Base-by-base conservation (phyloP, 2,329 filamentous ascomycete species). In the Aspergillus japonicus region DNA sequence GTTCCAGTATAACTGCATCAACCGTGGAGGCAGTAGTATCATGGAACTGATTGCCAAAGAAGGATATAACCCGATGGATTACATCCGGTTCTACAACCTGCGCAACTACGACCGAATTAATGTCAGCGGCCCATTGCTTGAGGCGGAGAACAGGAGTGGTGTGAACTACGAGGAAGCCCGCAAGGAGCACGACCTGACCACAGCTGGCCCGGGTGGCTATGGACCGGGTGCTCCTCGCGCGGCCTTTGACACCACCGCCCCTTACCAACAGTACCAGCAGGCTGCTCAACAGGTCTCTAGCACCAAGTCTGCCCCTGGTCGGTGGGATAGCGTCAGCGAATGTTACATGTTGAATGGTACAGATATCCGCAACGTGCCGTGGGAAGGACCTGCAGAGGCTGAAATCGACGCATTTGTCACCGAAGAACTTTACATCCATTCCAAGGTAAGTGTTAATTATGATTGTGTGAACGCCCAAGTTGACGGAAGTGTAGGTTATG, bases 1-100 rank as follows among this genome's bases (percentile, higher is more conserved):
- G 73, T 98, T 96, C 73, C 95, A 98, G 74, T 99, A 95, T 81
- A 96, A 96, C 77, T 96, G 92, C 0, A 96, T 99, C 68, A 93
- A 90, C 73, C 88, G 95, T 47, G 95, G 95, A 14, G 89, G 95
- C 62, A 84, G 97, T 73, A 96, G 92, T 23, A 98, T 99, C 57
- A 96, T 90, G 71, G 92, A 87, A 56, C 85, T 89, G 69, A 87
- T 97, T 59, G 83, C 83, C 61, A 86, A 85, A 21, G 82, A 90
- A 66, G 93, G 91, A 1, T 87, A 93, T 6, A 89, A 97, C 68
- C 92, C 93, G 0, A 84, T 76, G 72, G 77, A 97, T 56, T 86
- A 98, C 77, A 89, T 99, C 48, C 96, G 96, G 74, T 86, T 96
- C 74, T 99, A 97, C 83, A 98, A 98, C 70, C 82, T 99, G 26